These are phyloP conservation scores for Phylloporus sp. DNA, from an alignment of 1,284 basidiomycete species.

Conservation along the genomic window DNA sequence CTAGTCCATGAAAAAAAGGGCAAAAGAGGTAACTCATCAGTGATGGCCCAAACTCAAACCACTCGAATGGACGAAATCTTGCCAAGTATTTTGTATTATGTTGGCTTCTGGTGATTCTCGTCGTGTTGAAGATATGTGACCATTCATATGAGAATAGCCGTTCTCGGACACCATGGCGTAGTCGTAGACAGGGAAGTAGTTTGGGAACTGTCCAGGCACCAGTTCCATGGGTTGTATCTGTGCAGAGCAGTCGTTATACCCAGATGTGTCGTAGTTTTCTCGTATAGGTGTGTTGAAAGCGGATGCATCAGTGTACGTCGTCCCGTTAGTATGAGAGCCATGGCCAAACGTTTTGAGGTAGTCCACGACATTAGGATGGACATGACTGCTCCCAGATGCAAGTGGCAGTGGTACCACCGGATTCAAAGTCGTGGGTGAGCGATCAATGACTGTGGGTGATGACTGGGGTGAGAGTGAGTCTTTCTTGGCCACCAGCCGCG, in stretches of 20 bases:
- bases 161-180: conserved; percentile 56
- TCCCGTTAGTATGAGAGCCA: conserved; percentile 32
- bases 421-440: conserved; percentile 73
- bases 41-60: conserved; percentile 36
- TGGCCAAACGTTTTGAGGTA: conserved; percentile 71
- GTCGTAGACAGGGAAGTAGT: conserved; percentile 81
- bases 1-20: neutral
- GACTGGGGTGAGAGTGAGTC: conserved; percentile 60
- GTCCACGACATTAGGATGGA: conserved; percentile 68
- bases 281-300: conserved; percentile 37
- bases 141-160: conserved; percentile 45
- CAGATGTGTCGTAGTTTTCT: conserved; percentile 38
- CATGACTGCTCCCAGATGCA: conserved; percentile 47
- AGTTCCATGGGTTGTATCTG: conserved; percentile 43
- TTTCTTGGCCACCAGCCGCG: conserved; percentile 72
- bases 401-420: conserved; percentile 70
- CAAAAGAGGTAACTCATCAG: conserved; percentile 13
- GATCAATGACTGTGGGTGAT: conserved; percentile 59
- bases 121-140: conserved; percentile 43
- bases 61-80: conserved; percentile 58
- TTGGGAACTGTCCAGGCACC: conserved; percentile 56
- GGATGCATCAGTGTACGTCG: conserved; percentile 36
- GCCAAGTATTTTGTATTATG: conserved; percentile 63
- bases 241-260: conserved; percentile 33
- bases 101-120: conserved; percentile 64